Evolutionary conservation across 75 land plant genomes (phyloP).

Genomic region (Pseudotsuga menziesii): DNA sequence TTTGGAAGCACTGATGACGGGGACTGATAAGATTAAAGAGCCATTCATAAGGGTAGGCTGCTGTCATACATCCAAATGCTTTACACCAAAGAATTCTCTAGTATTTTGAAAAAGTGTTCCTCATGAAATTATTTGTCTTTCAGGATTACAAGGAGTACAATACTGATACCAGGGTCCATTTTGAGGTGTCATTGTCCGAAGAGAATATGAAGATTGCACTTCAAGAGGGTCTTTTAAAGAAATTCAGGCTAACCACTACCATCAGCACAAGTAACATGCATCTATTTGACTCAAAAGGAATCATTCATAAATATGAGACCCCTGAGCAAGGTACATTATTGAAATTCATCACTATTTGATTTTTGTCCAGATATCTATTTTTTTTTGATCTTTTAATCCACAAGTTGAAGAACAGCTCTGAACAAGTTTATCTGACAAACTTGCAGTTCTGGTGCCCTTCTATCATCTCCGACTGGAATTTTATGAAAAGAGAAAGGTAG

Average conservation of each 20-base stretch:
- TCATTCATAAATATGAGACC: slow-evolving; percentile 84
- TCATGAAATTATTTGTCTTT: background rate
- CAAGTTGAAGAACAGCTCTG: background rate
- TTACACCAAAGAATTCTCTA: background rate
- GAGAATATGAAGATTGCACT: slow-evolving; percentile 64
- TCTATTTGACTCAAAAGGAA: slow-evolving; percentile 77
- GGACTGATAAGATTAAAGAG: slow-evolving; percentile 68
- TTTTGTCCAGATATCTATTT: background rate
- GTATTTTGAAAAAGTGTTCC: background rate
- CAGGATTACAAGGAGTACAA: slow-evolving; percentile 75
- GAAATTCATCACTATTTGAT: background rate
- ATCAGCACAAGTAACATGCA: slow-evolving; percentile 99
- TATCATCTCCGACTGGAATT: slow-evolving; percentile 66
- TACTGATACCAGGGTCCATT: slow-evolving; percentile 59
- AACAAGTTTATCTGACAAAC: background rate
- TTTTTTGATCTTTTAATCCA: background rate
- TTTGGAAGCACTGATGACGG: slow-evolving; percentile 53
- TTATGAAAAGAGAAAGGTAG: slow-evolving; percentile 89
- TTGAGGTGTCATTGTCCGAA: slow-evolving; percentile 67
- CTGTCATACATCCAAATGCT: background rate
- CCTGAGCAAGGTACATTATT: slow-evolving; percentile 82
- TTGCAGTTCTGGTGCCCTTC: slow-evolving; percentile 86
- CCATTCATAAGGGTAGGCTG: slow-evolving; percentile 75
- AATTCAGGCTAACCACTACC: slow-evolving; percentile 86
- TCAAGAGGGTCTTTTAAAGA: slow-evolving; percentile 85